These are phyloP conservation scores for Fragilariopsis cylindrus DNA, from an alignment of 108 stramenopile species.

Conservation along the genomic window DNA sequence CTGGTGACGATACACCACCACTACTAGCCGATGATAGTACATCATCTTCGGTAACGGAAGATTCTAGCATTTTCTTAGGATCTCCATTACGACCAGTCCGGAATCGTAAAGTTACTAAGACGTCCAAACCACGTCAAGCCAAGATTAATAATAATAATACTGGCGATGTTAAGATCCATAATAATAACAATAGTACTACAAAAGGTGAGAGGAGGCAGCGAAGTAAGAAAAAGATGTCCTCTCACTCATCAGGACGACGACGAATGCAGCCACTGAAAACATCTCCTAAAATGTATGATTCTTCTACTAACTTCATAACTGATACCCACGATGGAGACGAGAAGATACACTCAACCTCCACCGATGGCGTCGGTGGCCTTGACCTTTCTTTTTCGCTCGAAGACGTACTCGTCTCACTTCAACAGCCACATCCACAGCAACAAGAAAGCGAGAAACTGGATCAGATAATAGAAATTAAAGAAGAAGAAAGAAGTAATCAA, in stretches of 20 bases:
- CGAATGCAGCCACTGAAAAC: no score
- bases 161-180: no score
- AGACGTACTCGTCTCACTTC: conserved; percentile 15
- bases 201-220: neutral
- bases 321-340: no score
- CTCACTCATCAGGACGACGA: neutral
- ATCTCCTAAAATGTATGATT: no score
- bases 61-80: no score
- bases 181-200: no score
- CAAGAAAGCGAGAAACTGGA: neutral
- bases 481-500: neutral
- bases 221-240: neutral
- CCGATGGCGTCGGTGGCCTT: neutral
- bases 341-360: no score
- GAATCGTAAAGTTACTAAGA: conserved; percentile 5
- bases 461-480: neutral
- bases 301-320: no score
- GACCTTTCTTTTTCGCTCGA: conserved; percentile 14
- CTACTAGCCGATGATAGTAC: no score
- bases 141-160: neutral
- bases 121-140: neutral
- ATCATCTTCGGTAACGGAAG: no score
- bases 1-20: no score
- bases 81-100: neutral
- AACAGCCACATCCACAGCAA: neutral